Evolutionary conservation across 345 rosid species (phyloP).

Genomic region (Bruguiera parviflora): DNA sequence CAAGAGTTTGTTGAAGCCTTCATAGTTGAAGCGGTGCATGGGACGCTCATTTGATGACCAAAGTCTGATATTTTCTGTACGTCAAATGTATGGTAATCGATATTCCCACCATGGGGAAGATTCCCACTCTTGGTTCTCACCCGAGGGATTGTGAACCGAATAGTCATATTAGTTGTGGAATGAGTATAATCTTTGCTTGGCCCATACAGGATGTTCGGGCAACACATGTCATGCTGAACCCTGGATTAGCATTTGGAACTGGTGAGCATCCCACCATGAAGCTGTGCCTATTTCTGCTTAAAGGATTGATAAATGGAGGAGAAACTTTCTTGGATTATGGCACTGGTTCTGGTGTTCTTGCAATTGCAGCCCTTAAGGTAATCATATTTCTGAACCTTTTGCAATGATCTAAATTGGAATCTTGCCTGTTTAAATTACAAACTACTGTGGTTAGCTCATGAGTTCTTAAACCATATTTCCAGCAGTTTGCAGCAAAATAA

Average conservation of each 20-base stretch:
- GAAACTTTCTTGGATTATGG: slow-evolving; percentile 82
- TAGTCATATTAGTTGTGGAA: background rate
- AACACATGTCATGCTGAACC: slow-evolving; percentile 70
- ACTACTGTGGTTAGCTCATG: background rate
- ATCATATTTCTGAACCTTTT: background rate
- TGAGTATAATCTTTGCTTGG: slow-evolving; percentile 8
- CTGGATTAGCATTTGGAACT: slow-evolving; percentile 88
- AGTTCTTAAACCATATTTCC: background rate
- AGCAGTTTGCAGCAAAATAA: background rate
- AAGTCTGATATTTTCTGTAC: background rate
- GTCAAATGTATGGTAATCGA: background rate
- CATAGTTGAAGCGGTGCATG: background rate
- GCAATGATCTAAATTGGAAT: background rate
- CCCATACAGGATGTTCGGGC: slow-evolving; percentile 50
- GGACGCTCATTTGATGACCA: background rate
- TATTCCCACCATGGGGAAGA: background rate
- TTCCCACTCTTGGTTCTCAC: background rate
- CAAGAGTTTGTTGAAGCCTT: no score
- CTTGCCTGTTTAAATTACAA: background rate
- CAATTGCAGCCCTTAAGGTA: slow-evolving; percentile 89
- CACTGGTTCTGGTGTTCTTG: slow-evolving; percentile 90
- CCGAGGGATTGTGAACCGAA: background rate
- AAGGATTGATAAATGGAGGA: slow-evolving; percentile 60
- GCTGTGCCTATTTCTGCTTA: slow-evolving; percentile 64
- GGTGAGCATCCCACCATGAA: slow-evolving; percentile 87